Evolutionary conservation across 2,329 filamentous ascomycete genomes (phyloP).

Genomic region (Berkeleyomyces basicola): DNA sequence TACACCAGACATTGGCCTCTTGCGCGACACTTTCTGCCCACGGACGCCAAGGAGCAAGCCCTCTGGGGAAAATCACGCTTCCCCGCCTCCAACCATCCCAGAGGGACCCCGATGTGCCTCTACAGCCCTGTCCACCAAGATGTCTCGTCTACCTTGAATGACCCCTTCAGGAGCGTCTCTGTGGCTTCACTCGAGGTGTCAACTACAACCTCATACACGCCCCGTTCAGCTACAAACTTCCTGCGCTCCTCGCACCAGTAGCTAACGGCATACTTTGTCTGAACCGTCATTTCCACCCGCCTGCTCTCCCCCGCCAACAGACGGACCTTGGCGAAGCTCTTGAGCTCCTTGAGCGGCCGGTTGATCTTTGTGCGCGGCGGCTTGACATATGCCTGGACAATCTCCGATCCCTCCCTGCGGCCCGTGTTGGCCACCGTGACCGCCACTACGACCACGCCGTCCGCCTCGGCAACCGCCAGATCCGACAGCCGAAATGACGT

Average conservation of each 20-base stretch:
- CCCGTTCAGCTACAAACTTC: slow-evolving; percentile 50
- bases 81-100: no score
- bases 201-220: slow-evolving; percentile 46
- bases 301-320: slow-evolving; percentile 43
- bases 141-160: slow-evolving; percentile 42
- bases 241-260: slow-evolving; percentile 55
- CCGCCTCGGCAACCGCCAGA: slow-evolving; percentile 36
- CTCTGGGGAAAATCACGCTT: no score
- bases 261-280: slow-evolving; percentile 47
- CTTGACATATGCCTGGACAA: slow-evolving; percentile 41
- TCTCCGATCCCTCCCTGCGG: slow-evolving; percentile 32
- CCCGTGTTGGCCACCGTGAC: slow-evolving; percentile 47
- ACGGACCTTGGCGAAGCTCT: slow-evolving; percentile 48
- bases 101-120: not conserved
- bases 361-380: slow-evolving; percentile 35
- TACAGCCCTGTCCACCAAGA: slow-evolving; percentile 52
- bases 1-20: no score
- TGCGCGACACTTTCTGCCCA: no score
- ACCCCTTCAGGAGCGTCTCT: slow-evolving; percentile 30
- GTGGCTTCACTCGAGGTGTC: slow-evolving; percentile 37
- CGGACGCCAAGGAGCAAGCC: no score
- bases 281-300: slow-evolving; percentile 36
- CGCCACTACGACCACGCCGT: slow-evolving; percentile 40
- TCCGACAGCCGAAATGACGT: slow-evolving; percentile 47
- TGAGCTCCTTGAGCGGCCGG: slow-evolving; percentile 43